Base-by-base conservation (phyloP, 2,329 filamentous ascomycete genomes). In the Claviceps sp. region DNA sequence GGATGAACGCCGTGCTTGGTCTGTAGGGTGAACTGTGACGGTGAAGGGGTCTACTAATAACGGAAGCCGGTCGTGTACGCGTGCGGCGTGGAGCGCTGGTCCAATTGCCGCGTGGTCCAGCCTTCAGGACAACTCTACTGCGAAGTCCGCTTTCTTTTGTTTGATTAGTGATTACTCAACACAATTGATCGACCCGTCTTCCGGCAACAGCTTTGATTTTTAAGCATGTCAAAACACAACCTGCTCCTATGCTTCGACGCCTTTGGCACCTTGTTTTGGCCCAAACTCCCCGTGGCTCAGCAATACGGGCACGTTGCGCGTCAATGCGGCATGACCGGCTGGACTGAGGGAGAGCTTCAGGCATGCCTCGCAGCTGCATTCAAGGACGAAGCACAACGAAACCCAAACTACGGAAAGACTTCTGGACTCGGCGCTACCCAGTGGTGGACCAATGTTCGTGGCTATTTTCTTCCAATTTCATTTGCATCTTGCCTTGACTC, bases 201-300 rank as follows among this genome's bases (percentile, higher is more conserved):
- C 6, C 2, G 11, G 8, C 41, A 43, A 43, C 40, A 24, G 7
- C 20, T 43, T 14, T 11, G 11, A 44, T 44, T n/a, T n/a, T 34
- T 30, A 30, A 34, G 30, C 26, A 61, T 60, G 58, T 37, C 57
- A 8, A 57, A 47, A 41, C 59, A 55, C 18, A 77, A 78, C 54
- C 68, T 84, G 2, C 64, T 84, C 0, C 62, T 84, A 1, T 79
- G 77, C 54, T 77, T 84, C 50, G 81, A 85, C 61, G 81, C 80
- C 4, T 84, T 83, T 57, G 79, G 77, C n/a, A 85, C 81, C 0
- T 67, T 85, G 2, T 83, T 81, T 63, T 66, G 63, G 11, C 78
- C 79, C 0, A 72, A 67, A 48, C 58, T 60, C 9, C 66, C 76
- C 1, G 72, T 84, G 7, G 66, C 70, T 5, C 61, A 67, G 50